These are phyloP conservation scores for Schoenoplectus tabernaemontani DNA, from an alignment of 202 grass and related monocot species.

Conservation along the genomic window DNA sequence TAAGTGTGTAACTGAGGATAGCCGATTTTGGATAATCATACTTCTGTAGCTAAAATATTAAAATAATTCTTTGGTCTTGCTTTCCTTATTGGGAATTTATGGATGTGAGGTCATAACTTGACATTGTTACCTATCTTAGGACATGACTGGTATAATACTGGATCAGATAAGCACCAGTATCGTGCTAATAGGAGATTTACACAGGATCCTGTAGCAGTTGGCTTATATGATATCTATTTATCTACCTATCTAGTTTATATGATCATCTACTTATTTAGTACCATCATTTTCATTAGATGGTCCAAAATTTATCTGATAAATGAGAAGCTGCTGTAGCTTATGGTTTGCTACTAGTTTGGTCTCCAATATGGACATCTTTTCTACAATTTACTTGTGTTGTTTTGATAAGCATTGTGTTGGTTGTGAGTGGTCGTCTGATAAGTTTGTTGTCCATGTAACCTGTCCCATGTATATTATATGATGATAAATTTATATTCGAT, in stretches of 20 bases:
- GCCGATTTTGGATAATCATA: background rate
- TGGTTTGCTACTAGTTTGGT: background rate
- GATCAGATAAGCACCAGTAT: background rate
- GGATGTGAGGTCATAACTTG: background rate
- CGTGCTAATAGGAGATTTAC: background rate
- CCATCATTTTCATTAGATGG: background rate
- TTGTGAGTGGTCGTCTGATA: background rate
- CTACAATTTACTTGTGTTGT: background rate
- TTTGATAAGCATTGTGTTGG: background rate
- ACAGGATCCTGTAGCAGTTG: background rate
- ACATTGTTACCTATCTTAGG: background rate
- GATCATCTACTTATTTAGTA: background rate
- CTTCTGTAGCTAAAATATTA: background rate
- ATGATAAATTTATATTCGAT: background rate
- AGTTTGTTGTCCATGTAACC: background rate
- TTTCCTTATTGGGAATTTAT: background rate
- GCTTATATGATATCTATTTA: too few species aligned
- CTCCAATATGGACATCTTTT: background rate
- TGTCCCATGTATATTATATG: background rate
- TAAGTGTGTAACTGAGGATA: background rate
- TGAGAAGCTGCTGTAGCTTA: background rate
- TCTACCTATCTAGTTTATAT: background rate
- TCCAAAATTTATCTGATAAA: background rate
- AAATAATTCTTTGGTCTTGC: background rate
- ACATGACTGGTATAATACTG: background rate